A percentile compares a stretch with the other conserved stretches of the same genome.
Conservation (phyloP, 192 early-diverging fungal genomes). For the Gonapodya prolifera region DNA sequence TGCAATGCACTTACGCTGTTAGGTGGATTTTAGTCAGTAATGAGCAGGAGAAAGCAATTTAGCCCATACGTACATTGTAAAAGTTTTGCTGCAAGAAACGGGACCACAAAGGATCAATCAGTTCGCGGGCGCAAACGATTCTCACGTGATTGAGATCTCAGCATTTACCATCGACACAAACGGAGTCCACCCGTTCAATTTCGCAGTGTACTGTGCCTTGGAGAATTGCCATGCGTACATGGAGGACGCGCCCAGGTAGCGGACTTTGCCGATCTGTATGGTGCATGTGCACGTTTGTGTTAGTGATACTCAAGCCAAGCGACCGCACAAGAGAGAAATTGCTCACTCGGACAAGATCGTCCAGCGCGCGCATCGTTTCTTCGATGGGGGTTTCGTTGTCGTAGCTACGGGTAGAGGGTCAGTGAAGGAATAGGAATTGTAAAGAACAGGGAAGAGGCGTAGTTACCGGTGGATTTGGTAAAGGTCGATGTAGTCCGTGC, state of each 20-base stretch:
- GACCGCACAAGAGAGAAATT: background rate
- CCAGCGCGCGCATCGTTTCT: conserved; percentile 46
- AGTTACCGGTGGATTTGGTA: conserved; percentile 28
- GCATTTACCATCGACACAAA: conserved; percentile 38
- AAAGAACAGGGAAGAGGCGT: too few relatives aligned
- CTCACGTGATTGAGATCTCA: background rate
- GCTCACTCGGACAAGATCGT: conserved; percentile 39
- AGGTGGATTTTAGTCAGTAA: too few relatives aligned
- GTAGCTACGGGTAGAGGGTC: background rate
- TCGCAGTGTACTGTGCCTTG: conserved; percentile 26
- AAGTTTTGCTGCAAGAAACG: background rate
- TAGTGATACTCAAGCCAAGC: background rate
- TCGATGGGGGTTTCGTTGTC: conserved; percentile 23
- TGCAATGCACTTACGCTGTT: too few relatives aligned
- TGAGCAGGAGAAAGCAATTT: too few relatives aligned
- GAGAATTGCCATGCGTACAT: conserved; percentile 40
- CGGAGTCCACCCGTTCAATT: conserved; percentile 32
- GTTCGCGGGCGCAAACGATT: background rate
- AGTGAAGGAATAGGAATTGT: background rate
- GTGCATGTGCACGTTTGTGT: background rate
- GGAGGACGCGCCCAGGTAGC: conserved; percentile 34
- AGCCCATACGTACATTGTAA: too few relatives aligned
- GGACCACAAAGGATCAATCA: background rate
- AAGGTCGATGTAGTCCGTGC: conserved; percentile 35
- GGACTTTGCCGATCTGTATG: conserved; percentile 34